These are phyloP conservation scores for Neocallimastix lanati DNA, from an alignment of 192 early-diverging fungal species.

Conservation along the genomic window DNA sequence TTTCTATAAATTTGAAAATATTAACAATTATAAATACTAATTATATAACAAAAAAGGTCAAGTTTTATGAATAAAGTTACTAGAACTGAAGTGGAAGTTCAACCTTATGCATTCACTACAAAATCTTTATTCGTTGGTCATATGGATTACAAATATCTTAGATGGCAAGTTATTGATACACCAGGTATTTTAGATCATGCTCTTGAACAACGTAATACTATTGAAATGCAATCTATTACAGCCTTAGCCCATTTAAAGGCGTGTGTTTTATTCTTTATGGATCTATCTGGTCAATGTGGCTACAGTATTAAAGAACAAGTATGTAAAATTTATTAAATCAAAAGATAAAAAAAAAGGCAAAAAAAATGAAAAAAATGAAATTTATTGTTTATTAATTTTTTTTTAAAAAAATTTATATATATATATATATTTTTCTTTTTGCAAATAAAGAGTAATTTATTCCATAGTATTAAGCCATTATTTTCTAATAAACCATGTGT, in stretches of 20 bases:
- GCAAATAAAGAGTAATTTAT: slow-evolving; percentile 32
- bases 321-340: not conserved
- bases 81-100: slow-evolving; percentile 96
- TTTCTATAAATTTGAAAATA: too few species aligned
- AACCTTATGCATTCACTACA: slow-evolving; percentile 99
- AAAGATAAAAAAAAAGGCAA: too few species aligned
- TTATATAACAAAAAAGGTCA: slow-evolving; percentile 20
- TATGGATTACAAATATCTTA: slow-evolving; percentile 99
- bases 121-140: slow-evolving; percentile 99
- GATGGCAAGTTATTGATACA: slow-evolving; percentile 99
- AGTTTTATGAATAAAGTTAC: slow-evolving; percentile 76
- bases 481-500: slow-evolving; percentile 96
- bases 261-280: slow-evolving; percentile 93
- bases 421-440: not conserved
- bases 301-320: slow-evolving; percentile 85
- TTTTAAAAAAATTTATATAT: too few species aligned
- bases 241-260: slow-evolving; percentile 94
- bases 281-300: slow-evolving; percentile 95
- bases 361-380: too few species aligned
- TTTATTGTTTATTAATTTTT: too few species aligned
- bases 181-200: slow-evolving; percentile 99
- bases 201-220: slow-evolving; percentile 96
- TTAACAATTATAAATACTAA: not conserved
- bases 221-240: slow-evolving; percentile 99
- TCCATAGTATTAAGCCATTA: slow-evolving; percentile 89